Evolutionary conservation across 768 basidiomycete genomes (phyloP), one percentile per base, ranked within the genome.

Genomic region (Amanita exitialis): DNA sequence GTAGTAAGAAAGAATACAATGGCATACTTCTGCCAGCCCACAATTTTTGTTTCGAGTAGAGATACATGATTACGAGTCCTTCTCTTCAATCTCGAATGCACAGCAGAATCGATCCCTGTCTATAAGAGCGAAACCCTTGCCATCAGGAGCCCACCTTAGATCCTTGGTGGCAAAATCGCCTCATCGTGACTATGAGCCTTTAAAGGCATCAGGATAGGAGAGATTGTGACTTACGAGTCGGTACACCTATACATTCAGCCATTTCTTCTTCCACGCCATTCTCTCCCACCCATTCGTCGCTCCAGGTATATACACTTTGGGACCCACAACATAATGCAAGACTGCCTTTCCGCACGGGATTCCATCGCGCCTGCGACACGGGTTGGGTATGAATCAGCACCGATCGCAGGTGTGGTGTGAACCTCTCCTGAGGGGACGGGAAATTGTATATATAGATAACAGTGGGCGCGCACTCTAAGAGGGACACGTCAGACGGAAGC

Each of bases 241-340:
- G 93, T 3, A 96, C 79, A 6, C 89, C 89, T 30, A 94, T 79
- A 58, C 90, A 94, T 64, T 95, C 93, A 2, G 90, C 90, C 67
- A 91, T 84, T 59, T 91, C 90, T 59, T 80, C 82, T 39, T 76
- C 76, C 16, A 68, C 69, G 3, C 73, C 76, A 4, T 65, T 70
- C 41, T 80, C 80, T 25, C 72, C 74, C 13, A 80, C 66, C 86
- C 85, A 89, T 58, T 90, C 88, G 54, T 89, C 86, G 56, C 83
- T 88, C 89, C 89, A 92, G 6, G 74, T 78, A 63, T 85, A 88
- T 20, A 89, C 61, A 49, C 83, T 80, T 50, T 77, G 76, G 44
- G 66, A 75, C 9, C 82, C 83, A 57, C 82, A 86, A 55, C 85
- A 84, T 7, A 87, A 57, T 0, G 73, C 78, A 20, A 93, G 64